Conservation (phyloP, 495 filamentous ascomycete genomes). For the Lophium mytilinum region DNA sequence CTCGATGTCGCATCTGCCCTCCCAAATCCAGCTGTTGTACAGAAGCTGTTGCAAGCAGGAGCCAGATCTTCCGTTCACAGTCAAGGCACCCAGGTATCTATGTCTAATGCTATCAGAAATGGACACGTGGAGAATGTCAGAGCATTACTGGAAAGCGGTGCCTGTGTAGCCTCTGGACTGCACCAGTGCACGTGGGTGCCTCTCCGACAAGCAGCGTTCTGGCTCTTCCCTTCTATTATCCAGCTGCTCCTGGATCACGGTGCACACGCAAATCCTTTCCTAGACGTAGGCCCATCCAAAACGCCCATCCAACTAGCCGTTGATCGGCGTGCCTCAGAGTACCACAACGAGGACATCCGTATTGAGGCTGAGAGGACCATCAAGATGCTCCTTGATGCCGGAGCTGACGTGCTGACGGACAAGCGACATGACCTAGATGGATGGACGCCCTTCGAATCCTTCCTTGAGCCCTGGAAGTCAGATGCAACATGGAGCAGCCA, state of each 20-base stretch:
- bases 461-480: slow-evolving; percentile 15
- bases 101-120: slow-evolving; percentile 23
- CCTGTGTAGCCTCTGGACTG: slow-evolving; percentile 5
- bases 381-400: slow-evolving; percentile 24
- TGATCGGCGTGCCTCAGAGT: slow-evolving; percentile 9
- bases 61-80: slow-evolving; percentile 14
- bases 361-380: slow-evolving; percentile 10
- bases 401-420: slow-evolving; percentile 14
- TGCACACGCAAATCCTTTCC: slow-evolving; percentile 8
- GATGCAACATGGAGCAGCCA: slow-evolving; percentile 8
- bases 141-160: slow-evolving; percentile 6
- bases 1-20: slow-evolving; percentile 17
- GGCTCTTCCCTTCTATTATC: slow-evolving; percentile 13
- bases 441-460: slow-evolving; percentile 12
- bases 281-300: slow-evolving; percentile 4
- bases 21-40: slow-evolving; percentile 2
- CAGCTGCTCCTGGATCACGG: slow-evolving; percentile 16
- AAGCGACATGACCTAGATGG: background rate
- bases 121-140: slow-evolving; percentile 8
- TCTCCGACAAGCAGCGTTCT: slow-evolving; percentile 16
- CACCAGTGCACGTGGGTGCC: slow-evolving; percentile 9
- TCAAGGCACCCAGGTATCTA: slow-evolving; percentile 14
- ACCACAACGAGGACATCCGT: background rate
- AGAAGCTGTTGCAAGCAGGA: slow-evolving; percentile 9
- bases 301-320: slow-evolving; percentile 14